Base-by-base conservation (phyloP, 352 stramenopile species). In the Globisporangium paroecandrum region DNA sequence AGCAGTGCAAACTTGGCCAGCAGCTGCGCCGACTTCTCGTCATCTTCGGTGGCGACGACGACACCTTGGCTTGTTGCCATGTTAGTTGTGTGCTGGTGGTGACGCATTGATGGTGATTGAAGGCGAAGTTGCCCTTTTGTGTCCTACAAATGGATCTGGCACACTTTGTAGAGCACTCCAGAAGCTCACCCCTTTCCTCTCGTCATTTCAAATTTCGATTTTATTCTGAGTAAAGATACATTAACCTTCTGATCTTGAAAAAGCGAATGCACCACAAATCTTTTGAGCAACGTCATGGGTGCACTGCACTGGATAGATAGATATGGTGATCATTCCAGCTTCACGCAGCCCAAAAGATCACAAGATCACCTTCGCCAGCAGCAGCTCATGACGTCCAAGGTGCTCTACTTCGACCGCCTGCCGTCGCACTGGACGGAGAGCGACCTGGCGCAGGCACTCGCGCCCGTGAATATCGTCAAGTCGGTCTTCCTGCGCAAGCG, bases 1-100 rank as follows among this genome's bases (percentile, higher is more conserved):
- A 94, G 64, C 4, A 91, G 81, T 64, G 75, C 72, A 62, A 94
- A 94, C 49, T 91, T 77, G 65, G 51, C 58, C 29, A 69, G 64
- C 49, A 84, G 36, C 49, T 83, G 36, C 25, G 38, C 60, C 57
- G 55, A 15, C 25, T 5, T 24, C n/a, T 29, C 1, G 0, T 7
- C 29, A 20, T 56, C 43, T 4, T 29, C 6, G 12, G 6, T 0
- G n/a, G 22, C 6, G 38, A 4, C 13, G 7, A 20, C 18, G 27
- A 6, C 53, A n/a, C 13, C 13, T 38, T 24, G 20, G 1, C 29
- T 32, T 62, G 56, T 49, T 47, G 24, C 36, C 62, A 68, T 68
- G 36, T 55, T 41, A 8, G 15, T 24, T 34, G 18, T 4, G 7
- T 22, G 3, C 34, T 66, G 46, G 20, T 36, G 27, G 20, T 25